Evolutionary conservation across 768 basidiomycete genomes (phyloP).

Genomic region (Lentinula aciculospora): DNA sequence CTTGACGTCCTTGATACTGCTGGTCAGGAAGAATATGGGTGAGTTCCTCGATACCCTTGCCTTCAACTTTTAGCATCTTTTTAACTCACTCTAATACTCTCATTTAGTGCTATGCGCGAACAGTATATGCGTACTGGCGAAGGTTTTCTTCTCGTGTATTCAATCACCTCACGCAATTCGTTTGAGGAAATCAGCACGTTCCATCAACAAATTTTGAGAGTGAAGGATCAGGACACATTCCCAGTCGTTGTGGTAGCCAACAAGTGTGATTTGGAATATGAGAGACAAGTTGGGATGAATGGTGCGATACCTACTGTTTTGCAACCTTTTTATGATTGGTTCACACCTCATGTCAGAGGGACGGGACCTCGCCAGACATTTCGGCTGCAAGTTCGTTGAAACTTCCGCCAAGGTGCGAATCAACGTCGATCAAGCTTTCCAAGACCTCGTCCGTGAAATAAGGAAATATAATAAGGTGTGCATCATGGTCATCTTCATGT

Average conservation of each 20-base stretch:
- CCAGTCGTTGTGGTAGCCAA: conserved; percentile 98
- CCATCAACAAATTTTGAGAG: conserved; percentile 93
- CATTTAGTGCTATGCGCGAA: conserved; percentile 88
- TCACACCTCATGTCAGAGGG: conserved; percentile 61
- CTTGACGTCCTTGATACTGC: conserved; percentile 97
- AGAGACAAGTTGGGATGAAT: conserved; percentile 93
- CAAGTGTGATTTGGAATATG: conserved; percentile 94
- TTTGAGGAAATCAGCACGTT: conserved; percentile 97
- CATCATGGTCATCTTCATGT: background rate
- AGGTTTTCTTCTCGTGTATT: conserved; percentile 96
- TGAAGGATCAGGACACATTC: conserved; percentile 94
- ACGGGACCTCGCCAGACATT: conserved; percentile 91
- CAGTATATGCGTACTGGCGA: conserved; percentile 99
- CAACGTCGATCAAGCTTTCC: conserved; percentile 96
- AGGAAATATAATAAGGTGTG: conserved; percentile 88
- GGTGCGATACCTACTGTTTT: conserved; percentile 39
- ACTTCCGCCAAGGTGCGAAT: conserved; percentile 95
- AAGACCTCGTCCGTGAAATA: conserved; percentile 89
- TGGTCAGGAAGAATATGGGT: conserved; percentile 98
- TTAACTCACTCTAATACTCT: background rate
- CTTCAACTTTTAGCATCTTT: background rate
- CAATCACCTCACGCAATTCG: conserved; percentile 95
- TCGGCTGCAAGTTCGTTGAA: conserved; percentile 92
- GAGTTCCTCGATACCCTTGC: conserved; percentile 20
- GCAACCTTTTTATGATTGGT: background rate